Percentiles rank a stretch among this genome's conserved stretches.
phyloP scores from a whole-genome alignment of 192 early-diverging fungal genomes.

The Coemansia erecta region DNA sequence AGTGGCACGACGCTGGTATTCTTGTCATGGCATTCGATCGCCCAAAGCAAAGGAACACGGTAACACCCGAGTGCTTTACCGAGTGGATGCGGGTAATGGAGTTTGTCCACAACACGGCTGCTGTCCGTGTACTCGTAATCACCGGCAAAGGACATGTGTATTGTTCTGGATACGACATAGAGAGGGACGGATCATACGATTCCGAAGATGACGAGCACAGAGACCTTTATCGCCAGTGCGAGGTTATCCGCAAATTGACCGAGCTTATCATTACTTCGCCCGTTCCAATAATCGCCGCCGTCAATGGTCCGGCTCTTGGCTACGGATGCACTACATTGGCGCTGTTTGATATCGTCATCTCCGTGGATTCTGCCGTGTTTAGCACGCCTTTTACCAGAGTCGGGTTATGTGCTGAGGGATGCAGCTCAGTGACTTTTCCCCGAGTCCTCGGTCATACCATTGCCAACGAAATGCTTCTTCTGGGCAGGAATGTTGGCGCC shows the following conservation, averaged over 20 bases:
- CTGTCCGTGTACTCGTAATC: conserved; percentile 59
- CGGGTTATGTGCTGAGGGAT: conserved; percentile 72
- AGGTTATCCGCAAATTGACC: conserved; percentile 34
- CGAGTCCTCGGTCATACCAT: conserved; percentile 60
- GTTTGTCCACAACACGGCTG: conserved; percentile 45
- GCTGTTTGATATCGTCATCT: conserved; percentile 69
- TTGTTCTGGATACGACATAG: conserved; percentile 63
- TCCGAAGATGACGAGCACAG: conserved; percentile 10
- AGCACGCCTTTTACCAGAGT: conserved; percentile 73
- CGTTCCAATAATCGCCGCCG: conserved; percentile 66
- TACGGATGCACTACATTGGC: conserved; percentile 66
- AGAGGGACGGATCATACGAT: conserved; percentile 12
- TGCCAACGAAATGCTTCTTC: conserved; percentile 70
- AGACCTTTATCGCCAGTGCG: conserved; percentile 8
- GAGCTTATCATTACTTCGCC: conserved; percentile 62
- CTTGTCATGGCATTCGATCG: conserved; percentile 63
- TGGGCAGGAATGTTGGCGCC: conserved; percentile 56
- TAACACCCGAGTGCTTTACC: conserved; percentile 55
- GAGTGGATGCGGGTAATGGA: conserved; percentile 64
- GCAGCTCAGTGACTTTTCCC: conserved; percentile 67
- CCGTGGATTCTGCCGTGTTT: conserved; percentile 63
- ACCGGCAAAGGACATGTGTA: conserved; percentile 68
- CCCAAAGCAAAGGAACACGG: conserved; percentile 59
- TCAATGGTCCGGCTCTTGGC: conserved; percentile 72
- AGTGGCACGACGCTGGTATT: conserved; percentile 51